These are phyloP conservation scores for Claviceps sp. DNA, from an alignment of 2,329 filamentous ascomycete species.

Conservation along the genomic window DNA sequence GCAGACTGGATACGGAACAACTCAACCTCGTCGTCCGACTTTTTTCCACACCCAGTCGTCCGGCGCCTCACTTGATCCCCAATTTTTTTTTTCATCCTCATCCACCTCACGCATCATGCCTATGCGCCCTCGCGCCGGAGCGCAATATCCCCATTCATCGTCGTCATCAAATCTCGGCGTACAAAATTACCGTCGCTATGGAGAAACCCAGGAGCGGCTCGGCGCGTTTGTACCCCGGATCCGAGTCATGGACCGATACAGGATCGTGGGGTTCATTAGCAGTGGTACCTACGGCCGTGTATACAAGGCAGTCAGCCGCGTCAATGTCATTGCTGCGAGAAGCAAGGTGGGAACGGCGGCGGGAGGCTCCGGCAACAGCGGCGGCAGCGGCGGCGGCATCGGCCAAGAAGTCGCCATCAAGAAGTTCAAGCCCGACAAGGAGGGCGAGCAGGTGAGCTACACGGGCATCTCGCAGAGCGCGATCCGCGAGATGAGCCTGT, in stretches of 20 bases:
- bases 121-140: constrained; percentile 20
- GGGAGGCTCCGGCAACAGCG: background rate
- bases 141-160: constrained; percentile 11
- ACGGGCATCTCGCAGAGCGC: constrained; percentile 96
- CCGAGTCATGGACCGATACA: constrained; percentile 82
- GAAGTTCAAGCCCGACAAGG: constrained; percentile 98
- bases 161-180: constrained; percentile 9
- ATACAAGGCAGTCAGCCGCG: constrained; percentile 77
- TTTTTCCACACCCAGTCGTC: background rate
- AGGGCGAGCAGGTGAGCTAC: constrained; percentile 87
- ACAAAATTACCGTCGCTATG: constrained; percentile 22
- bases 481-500: constrained; percentile 93
- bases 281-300: constrained; percentile 96
- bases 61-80: background rate
- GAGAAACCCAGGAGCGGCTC: constrained; percentile 41
- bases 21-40: no score
- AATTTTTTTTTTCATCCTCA: background rate
- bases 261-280: constrained; percentile 95
- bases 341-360: constrained; percentile 1
- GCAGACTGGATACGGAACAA: no score
- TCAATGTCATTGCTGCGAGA: constrained; percentile 3
- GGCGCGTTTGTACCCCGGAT: constrained; percentile 61
- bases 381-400: constrained; percentile 32
- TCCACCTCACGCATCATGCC: constrained; percentile 14
- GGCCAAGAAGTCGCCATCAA: constrained; percentile 88